These are phyloP conservation scores for Colletotrichum acutatum DNA, from an alignment of 2,329 filamentous ascomycete species.

Conservation along the genomic window DNA sequence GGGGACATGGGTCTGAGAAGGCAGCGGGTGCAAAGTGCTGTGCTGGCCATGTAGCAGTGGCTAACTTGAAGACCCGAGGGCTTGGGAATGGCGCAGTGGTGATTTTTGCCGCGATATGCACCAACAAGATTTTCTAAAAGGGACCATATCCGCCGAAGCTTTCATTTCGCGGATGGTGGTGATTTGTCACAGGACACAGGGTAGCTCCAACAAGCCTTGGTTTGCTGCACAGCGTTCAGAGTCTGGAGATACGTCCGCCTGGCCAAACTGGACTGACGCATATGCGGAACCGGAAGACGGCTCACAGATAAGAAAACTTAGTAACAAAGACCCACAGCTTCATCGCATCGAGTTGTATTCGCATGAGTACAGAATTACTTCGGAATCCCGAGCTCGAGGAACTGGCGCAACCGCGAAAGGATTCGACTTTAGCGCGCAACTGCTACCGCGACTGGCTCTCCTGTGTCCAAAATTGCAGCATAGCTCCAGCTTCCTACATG, in stretches of 20 bases:
- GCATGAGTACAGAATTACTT: not conserved
- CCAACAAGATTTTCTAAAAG: constrained; percentile 31
- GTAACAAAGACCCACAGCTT: not conserved
- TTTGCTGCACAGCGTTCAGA: constrained; percentile 18
- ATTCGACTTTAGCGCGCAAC: constrained; percentile 15
- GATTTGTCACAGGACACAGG: constrained; percentile 26
- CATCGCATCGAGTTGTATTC: not conserved
- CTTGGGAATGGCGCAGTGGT: constrained; percentile 24
- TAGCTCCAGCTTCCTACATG: not conserved
- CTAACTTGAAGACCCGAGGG: constrained; percentile 10
- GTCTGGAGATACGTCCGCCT: constrained; percentile 11
- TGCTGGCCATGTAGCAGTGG: not conserved
- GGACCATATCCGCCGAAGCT: constrained; percentile 12
- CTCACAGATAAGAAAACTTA: not conserved
- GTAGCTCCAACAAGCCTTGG: constrained; percentile 13
- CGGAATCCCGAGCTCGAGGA: not conserved
- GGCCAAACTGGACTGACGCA: not conserved
- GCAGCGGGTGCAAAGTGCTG: not conserved
- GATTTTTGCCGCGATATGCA: constrained; percentile 31
- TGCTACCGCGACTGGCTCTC: not conserved
- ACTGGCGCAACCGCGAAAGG: constrained; percentile 18
- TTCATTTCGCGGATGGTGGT: constrained; percentile 14
- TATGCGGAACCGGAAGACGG: not conserved
- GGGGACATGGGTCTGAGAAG: not conserved
- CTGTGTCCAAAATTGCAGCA: not conserved